phyloP scores from a whole-genome alignment of 805 yeast species.

The Komagataella kurtzmanii region DNA sequence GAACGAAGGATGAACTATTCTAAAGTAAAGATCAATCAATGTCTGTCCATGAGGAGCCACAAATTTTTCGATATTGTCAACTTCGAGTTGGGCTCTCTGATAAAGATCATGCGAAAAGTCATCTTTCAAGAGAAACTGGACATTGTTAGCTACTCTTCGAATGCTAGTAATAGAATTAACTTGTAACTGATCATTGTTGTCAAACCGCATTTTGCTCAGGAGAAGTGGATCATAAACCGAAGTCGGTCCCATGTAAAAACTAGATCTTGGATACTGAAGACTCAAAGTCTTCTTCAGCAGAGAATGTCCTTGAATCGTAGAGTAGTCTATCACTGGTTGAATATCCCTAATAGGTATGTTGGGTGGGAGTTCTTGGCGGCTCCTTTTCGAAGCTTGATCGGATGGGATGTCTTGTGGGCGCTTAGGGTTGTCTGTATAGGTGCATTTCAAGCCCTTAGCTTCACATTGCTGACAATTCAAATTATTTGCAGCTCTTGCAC shows the following conservation, averaged over 20 bases:
- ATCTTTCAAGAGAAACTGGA: conserved; percentile 67
- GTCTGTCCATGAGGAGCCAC: conserved; percentile 90
- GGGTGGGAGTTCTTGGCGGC: conserved; percentile 21
- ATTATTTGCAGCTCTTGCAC: conserved; percentile 54
- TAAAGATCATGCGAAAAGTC: conserved; percentile 66
- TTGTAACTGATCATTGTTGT: conserved; percentile 72
- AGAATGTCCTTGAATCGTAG: conserved; percentile 48
- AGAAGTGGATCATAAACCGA: conserved; percentile 69
- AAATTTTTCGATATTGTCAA: conserved; percentile 71
- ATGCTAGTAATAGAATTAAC: conserved; percentile 52
- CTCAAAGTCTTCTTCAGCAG: conserved; percentile 54
- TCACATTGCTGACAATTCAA: conserved; percentile 68
- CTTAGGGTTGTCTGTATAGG: conserved; percentile 36
- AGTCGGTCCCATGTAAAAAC: conserved; percentile 81
- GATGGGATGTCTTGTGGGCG: conserved; percentile 7
- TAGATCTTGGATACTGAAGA: conserved; percentile 82
- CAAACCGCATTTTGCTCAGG: conserved; percentile 47
- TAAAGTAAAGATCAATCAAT: conserved; percentile 66
- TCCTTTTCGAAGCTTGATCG: conserved; percentile 12
- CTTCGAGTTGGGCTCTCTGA: conserved; percentile 57
- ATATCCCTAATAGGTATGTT: conserved; percentile 32
- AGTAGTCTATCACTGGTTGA: conserved; percentile 55
- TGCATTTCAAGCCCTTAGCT: conserved; percentile 58
- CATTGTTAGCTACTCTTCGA: conserved; percentile 66
- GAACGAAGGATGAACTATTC: conserved; percentile 80